Conservation (phyloP, 1,284 basidiomycete genomes). For the Boletellus deceptivus region DNA sequence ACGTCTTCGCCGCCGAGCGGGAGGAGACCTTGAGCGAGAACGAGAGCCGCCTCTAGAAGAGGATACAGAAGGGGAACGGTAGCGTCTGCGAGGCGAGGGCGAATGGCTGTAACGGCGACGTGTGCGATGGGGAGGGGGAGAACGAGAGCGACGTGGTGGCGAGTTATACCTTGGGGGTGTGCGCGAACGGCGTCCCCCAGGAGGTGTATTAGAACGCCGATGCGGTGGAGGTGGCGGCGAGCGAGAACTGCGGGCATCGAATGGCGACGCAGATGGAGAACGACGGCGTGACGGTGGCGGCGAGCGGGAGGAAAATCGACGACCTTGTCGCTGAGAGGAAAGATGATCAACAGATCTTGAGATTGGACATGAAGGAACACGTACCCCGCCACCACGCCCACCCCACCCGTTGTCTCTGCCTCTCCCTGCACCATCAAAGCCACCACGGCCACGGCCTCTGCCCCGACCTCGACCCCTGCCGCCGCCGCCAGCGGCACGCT, state of each 20-base stretch:
- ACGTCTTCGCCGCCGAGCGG: conserved; percentile 43
- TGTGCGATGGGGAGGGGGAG: conserved; percentile 29
- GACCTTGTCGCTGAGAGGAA: conserved; percentile 36
- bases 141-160: conserved; percentile 27
- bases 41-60: conserved; percentile 25
- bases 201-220: conserved; percentile 36
- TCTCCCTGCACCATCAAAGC: conserved; percentile 41
- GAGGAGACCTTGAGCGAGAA: conserved; percentile 37
- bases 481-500: conserved; percentile 46
- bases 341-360: conserved; percentile 5
- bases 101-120: conserved; percentile 31
- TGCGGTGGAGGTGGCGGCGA: conserved; percentile 39
- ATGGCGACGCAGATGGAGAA: conserved; percentile 34
- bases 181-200: conserved; percentile 33
- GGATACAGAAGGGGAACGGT: conserved; percentile 38
- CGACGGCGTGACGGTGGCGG: conserved; percentile 33
- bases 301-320: conserved; percentile 41
- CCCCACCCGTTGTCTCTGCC: conserved; percentile 38
- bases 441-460: conserved; percentile 44
- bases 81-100: conserved; percentile 35
- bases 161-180: conserved; percentile 25
- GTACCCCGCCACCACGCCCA: conserved; percentile 45
- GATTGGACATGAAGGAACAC: conserved; percentile 20
- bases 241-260: conserved; percentile 42
- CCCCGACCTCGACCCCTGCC: conserved; percentile 48